A percentile compares a stretch with the other conserved stretches of the same genome.
Conservation (phyloP, 2,329 filamentous ascomycete species). For the Shiraia bambusicola region DNA sequence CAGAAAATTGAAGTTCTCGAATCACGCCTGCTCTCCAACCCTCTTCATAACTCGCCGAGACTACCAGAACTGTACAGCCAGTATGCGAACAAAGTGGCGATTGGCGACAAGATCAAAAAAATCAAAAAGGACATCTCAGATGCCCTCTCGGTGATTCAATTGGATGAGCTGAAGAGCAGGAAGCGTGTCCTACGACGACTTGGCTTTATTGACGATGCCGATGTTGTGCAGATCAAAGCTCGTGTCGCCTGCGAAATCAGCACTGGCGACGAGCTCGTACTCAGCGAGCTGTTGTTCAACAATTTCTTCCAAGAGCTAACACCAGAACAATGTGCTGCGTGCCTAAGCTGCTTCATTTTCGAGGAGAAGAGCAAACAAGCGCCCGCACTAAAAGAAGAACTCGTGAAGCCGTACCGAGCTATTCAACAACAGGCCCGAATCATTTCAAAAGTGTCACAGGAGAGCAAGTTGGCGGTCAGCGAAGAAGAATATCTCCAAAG, state of each 20-base stretch:
- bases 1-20: constrained; percentile 97
- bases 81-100: constrained; percentile 76
- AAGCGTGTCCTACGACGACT: constrained; percentile 93
- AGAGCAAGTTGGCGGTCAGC: constrained; percentile 91
- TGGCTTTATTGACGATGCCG: constrained; percentile 91
- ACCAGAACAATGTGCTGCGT: constrained; percentile 81
- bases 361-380: constrained; percentile 88
- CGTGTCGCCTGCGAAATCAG: constrained; percentile 98
- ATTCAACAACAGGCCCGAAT: constrained; percentile 84
- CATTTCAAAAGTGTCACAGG: constrained; percentile 89
- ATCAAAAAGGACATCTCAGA: constrained; percentile 84
- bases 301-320: constrained; percentile 96
- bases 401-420: constrained; percentile 81
- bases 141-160: constrained; percentile 83
- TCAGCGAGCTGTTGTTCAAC: constrained; percentile 93
- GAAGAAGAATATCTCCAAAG: constrained; percentile 89
- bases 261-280: constrained; percentile 89
- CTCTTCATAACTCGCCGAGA: constrained; percentile 85
- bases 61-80: constrained; percentile 83
- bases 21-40: constrained; percentile 82
- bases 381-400: constrained; percentile 72
- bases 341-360: constrained; percentile 93
- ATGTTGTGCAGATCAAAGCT: constrained; percentile 95
- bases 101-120: constrained; percentile 78
- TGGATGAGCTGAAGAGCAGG: constrained; percentile 93